phyloP scores from a whole-genome alignment of 2,329 filamentous ascomycete species.

The Ceratocystis destructans region DNA sequence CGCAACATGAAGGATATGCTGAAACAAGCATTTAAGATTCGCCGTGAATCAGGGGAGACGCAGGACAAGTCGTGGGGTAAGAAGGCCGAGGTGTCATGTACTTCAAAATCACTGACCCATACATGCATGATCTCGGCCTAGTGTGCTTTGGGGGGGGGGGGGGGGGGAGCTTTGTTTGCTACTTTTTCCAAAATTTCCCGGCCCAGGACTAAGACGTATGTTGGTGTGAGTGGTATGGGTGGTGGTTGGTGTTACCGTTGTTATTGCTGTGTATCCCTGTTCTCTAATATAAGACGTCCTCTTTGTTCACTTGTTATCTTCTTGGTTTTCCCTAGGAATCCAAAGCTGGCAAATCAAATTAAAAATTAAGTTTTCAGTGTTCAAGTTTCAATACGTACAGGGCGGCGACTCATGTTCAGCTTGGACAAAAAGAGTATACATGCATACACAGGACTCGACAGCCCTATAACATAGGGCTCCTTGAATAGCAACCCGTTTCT shows the following conservation, averaged over 20 bases:
- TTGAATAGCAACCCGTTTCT: neutral
- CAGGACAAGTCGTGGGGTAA: neutral
- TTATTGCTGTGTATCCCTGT: too few species aligned
- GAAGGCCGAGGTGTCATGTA: neutral
- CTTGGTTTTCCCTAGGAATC: neutral
- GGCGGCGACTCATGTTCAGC: too few species aligned
- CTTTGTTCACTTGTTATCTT: too few species aligned
- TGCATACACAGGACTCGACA: neutral
- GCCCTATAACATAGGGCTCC: neutral
- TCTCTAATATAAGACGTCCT: too few species aligned
- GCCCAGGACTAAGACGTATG: too few species aligned
- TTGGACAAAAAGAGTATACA: too few species aligned
- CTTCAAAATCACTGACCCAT: neutral
- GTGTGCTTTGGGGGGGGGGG: neutral
- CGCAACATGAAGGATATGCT: constrained; percentile 19
- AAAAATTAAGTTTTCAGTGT: neutral
- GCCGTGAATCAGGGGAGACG: constrained; percentile 15
- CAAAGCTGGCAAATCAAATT: neutral
- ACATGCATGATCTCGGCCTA: neutral
- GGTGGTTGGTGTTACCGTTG: too few species aligned
- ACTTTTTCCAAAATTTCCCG: too few species aligned
- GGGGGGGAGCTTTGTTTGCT: too few species aligned
- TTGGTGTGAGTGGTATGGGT: too few species aligned
- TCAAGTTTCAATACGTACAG: neutral
- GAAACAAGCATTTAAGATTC: constrained; percentile 16